Base-by-base conservation (phyloP, 306 rosid genomes). In the Calophaca sinica region DNA sequence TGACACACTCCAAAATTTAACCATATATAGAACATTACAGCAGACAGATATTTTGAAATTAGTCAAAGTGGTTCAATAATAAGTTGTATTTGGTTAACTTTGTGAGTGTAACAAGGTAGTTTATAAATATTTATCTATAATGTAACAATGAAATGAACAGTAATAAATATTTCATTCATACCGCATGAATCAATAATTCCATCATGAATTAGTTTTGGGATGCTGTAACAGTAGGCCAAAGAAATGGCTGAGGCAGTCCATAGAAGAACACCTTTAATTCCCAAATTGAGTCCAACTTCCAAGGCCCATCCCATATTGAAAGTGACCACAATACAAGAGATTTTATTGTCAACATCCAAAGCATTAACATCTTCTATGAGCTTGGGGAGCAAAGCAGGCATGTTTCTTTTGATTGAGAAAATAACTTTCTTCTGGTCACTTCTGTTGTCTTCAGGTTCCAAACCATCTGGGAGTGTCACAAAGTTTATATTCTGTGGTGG, bases 241-340 rank as follows among this genome's bases (percentile, higher is more conserved):
- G 62, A 11, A 36, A 87, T 84, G 8, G 84, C 87, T 7, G 96
- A 62, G 4, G 85, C 84, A 44, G 96, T 58, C 74, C 79, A 84
- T 14, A 90, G 75, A 28, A 82, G 76, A 32, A 73, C 87, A 11
- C 79, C 65, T 26, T 20, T 57, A 20, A 85, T 86, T 7, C 83
- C 86, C 82, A 88, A 48, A 6, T 80, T 84, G 20, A 2, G 32
- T 2, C 75, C 88, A 29, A 84, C 83, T 54, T 87, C 80, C 68
- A 84, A 51, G 39, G 83, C 83, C 85, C 91, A 82, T 41, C 81
- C 77, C 52, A 87, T 82, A 72, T 77, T 81, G 10, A 74, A 55
- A 5, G 84, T 79, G 48, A 79, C 87, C 59, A 85, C 20, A 8
- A 87, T 62, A 65, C 91, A 82, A 55, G 66, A 54, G 9, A 87